Conservation (phyloP, 176 grass and related monocot species). For the Ensete glaucum region DNA sequence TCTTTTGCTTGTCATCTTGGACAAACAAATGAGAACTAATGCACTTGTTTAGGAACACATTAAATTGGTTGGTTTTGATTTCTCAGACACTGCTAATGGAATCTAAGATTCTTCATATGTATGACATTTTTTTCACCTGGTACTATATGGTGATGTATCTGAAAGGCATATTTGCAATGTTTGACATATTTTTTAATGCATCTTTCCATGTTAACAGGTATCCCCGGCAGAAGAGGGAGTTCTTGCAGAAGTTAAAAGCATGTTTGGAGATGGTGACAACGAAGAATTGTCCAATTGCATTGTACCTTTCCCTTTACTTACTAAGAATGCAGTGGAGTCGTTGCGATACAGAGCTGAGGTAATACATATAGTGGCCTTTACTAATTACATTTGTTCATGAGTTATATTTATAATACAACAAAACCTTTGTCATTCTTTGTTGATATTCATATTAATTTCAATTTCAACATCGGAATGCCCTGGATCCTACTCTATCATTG, state of each 20-base stretch:
- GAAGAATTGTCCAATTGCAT: slow-evolving; percentile 42
- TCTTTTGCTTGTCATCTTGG: neutral
- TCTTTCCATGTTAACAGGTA: slow-evolving; percentile 45
- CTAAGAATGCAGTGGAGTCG: slow-evolving; percentile 62
- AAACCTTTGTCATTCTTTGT: too few relatives aligned
- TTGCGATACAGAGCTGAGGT: slow-evolving; percentile 89
- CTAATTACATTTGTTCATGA: neutral
- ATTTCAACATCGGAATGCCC: too few relatives aligned
- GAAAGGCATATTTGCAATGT: neutral
- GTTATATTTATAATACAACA: too few relatives aligned
- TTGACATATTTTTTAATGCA: neutral
- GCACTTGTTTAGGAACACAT: neutral
- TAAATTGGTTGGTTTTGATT: neutral
- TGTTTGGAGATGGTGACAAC: slow-evolving; percentile 46
- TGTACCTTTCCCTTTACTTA: slow-evolving; percentile 71
- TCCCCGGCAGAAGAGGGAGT: slow-evolving; percentile 36
- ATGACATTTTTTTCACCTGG: too few relatives aligned
- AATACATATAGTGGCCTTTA: slow-evolving; percentile 7
- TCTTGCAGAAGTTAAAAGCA: slow-evolving; percentile 52
- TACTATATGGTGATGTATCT: neutral
- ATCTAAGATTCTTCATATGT: neutral
- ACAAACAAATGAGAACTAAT: neutral
- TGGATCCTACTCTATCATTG: too few relatives aligned
- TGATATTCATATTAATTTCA: too few relatives aligned
- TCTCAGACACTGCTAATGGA: neutral